A percentile compares a stretch with the other conserved stretches of the same genome.
Conservation (phyloP, 129 eudicot genomes). For the Tagetes patula region DNA sequence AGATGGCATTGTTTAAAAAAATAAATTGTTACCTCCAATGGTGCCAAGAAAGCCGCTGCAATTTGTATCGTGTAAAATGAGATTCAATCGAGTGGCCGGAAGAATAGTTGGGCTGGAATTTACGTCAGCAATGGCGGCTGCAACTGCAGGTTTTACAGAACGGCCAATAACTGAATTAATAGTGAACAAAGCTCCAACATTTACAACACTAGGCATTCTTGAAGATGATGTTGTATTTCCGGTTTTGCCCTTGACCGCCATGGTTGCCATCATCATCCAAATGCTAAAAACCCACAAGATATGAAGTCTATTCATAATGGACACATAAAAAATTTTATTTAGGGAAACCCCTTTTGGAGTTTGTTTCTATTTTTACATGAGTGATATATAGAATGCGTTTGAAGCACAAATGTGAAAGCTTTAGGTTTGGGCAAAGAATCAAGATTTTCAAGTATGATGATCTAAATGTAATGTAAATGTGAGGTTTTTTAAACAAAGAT, state of each 20-base stretch:
- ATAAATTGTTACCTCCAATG: conserved; percentile 55
- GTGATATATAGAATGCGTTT: conserved; percentile 5
- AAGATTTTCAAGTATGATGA: conserved; percentile 25
- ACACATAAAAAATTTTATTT: conserved; percentile 27
- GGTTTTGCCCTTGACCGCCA: conserved; percentile 32
- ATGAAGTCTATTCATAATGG: conserved; percentile 21
- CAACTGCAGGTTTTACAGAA: conserved; percentile 70
- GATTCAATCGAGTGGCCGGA: conserved; percentile 45
- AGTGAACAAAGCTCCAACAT: conserved; percentile 83
- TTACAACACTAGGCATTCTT: conserved; percentile 46
- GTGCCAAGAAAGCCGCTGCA: conserved; percentile 94
- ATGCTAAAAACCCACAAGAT: conserved; percentile 28
- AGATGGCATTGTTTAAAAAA: background rate
- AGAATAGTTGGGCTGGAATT: conserved; percentile 62
- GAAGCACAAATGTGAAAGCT: conserved; percentile 26
- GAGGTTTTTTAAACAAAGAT: conserved; percentile 27
- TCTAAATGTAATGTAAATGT: conserved; percentile 11
- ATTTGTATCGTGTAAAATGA: conserved; percentile 72
- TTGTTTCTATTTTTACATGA: background rate
- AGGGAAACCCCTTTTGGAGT: conserved; percentile 12
- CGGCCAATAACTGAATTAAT: conserved; percentile 77
- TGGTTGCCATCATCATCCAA: conserved; percentile 23
- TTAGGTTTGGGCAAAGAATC: conserved; percentile 31
- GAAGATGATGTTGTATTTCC: conserved; percentile 36
- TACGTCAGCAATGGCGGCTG: conserved; percentile 81